These are phyloP conservation scores for Exophiala phaeomuriformis DNA, from an alignment of 2,329 filamentous ascomycete species.

Conservation along the genomic window DNA sequence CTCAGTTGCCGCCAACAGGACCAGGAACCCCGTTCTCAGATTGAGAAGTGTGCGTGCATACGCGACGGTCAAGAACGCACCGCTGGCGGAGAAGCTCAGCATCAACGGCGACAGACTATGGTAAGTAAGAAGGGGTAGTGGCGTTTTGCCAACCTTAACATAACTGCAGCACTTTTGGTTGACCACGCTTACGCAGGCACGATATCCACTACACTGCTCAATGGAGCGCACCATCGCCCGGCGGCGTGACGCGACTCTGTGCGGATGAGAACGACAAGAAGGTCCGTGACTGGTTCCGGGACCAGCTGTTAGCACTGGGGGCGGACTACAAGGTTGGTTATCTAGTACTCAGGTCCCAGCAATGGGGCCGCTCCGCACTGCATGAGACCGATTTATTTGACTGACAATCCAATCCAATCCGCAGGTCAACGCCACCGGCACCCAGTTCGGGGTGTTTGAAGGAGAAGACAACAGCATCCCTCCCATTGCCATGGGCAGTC, in stretches of 20 bases:
- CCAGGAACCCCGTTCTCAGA: background rate
- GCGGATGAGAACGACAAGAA: constrained; percentile 26
- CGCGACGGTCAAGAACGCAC: constrained; percentile 7
- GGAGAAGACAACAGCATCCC: constrained; percentile 26
- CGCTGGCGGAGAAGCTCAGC: constrained; percentile 10
- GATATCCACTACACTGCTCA: constrained; percentile 26
- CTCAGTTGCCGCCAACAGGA: background rate
- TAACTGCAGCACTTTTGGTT: too few species aligned
- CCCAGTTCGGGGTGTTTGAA: constrained; percentile 31
- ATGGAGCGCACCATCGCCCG: constrained; percentile 28
- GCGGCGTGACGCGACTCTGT: constrained; percentile 17
- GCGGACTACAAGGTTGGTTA: constrained; percentile 25
- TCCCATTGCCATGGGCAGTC: constrained; percentile 29
- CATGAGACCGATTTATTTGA: too few species aligned
- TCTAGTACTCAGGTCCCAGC: too few species aligned
- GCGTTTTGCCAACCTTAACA: background rate
- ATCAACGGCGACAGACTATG: constrained; percentile 14
- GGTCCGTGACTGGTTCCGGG: constrained; percentile 29
- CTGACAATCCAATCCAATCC: too few species aligned
- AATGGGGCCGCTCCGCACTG: too few species aligned
- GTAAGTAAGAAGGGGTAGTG: background rate
- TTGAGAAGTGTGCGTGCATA: constrained; percentile 2
- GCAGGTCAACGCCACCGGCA: constrained; percentile 32
- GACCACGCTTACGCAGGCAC: constrained; percentile 2
- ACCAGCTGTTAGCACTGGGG: constrained; percentile 25